Evolutionary conservation across 768 basidiomycete genomes (phyloP).

Genomic region (Paxillus involutus): DNA sequence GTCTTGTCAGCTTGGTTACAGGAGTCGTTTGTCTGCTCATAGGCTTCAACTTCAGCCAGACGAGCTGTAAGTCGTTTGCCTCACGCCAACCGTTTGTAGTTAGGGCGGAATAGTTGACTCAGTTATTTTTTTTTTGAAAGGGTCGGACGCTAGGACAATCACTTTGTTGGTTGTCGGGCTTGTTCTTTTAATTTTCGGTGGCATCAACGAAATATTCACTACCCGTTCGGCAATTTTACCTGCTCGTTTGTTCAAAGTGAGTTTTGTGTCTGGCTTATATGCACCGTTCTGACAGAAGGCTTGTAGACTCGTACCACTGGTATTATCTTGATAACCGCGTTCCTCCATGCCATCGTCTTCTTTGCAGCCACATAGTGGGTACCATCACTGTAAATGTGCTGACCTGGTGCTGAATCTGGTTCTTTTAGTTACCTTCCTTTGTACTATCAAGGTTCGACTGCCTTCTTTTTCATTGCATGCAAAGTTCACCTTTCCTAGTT

Average conservation of each 20-base stretch:
- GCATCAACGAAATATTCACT: slow-evolving; percentile 60
- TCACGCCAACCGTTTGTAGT: background rate
- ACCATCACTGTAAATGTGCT: background rate
- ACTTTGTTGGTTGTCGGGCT: slow-evolving; percentile 54
- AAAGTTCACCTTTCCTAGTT: slow-evolving; percentile 24
- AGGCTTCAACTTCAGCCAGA: slow-evolving; percentile 19
- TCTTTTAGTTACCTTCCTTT: slow-evolving; percentile 58
- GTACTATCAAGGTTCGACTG: slow-evolving; percentile 54
- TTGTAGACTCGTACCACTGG: slow-evolving; percentile 62
- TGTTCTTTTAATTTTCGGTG: slow-evolving; percentile 47
- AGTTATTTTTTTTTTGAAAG: slow-evolving; percentile 32
- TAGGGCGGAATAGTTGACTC: background rate
- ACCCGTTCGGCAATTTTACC: slow-evolving; percentile 69
- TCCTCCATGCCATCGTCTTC: too few relatives aligned
- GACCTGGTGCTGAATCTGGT: background rate
- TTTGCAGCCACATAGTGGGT: slow-evolving; percentile 40
- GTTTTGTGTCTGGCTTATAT: background rate
- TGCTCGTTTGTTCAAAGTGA: slow-evolving; percentile 68
- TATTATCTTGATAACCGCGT: slow-evolving; percentile 51
- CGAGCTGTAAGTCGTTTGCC: background rate
- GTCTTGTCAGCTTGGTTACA: slow-evolving; percentile 57
- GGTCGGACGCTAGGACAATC: slow-evolving; percentile 59
- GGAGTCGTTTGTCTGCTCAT: slow-evolving; percentile 69
- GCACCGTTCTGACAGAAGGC: background rate
- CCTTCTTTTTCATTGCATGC: background rate